Base-by-base conservation (phyloP, 305 asterid genomes). In the Fraxinus greggii region DNA sequence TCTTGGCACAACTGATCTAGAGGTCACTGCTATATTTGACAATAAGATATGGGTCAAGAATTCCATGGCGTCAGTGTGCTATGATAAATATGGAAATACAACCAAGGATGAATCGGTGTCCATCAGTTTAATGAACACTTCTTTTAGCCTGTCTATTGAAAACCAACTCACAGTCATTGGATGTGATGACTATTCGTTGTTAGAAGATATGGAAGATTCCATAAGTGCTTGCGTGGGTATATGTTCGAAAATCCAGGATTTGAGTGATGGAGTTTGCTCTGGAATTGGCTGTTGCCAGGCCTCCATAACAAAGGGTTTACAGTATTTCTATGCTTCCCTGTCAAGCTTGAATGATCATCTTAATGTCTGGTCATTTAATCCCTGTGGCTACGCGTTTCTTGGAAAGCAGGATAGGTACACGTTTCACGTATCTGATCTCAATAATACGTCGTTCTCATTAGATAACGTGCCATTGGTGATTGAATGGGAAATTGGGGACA, bases 401-500 rank as follows among this genome's bases (percentile, higher is more conserved):
- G 59, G 59, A 48, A 48, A 48, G 59, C 21, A 5, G 36, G 21
- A 9, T 61, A 6, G 38, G 21, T 67, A 67, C 19, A 67, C 0
- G 19, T 67, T 67, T 67, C 74, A 17, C 19, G 1, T 23, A 32
- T 67, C 38, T 26, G 38, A 67, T 67, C 9, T 67, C 70, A 61
- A 61, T 61, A 8, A 61, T 19, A 7, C 1, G 12, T 19, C 26
- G 17, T 7, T 7, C 29, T 7, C 13, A 61, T 61, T 12, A 17
- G 83, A 86, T 12, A 84, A 67, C 7, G 85, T 82, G 78, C 88
- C 88, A 3, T 10, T 88, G 63, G 79, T 59, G 75, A 56, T 88
- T 26, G 89, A 88, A 17, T 88, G 90, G 90, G 88, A 36, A n/a
- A 84, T 86, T 17, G 84, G 85, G 1, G 23, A 78, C 70, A 13